Evolutionary conservation across 2,329 filamentous ascomycete genomes (phyloP), one percentile per base, ranked within the genome.

Genomic region (Paracoccidioides brasiliensis): DNA sequence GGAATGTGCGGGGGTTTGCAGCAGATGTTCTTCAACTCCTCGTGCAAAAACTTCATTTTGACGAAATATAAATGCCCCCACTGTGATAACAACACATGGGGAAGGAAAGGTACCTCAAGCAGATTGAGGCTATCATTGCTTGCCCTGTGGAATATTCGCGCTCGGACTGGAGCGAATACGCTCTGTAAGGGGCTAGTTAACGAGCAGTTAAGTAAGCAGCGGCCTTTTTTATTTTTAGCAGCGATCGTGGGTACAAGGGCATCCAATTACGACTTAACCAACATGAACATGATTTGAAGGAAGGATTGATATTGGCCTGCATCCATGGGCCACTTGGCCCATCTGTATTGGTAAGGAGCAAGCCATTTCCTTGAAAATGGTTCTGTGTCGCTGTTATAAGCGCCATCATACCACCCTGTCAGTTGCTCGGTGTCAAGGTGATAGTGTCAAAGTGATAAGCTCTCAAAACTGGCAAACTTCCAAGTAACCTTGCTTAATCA

Each of bases 1-100:
- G 52, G 56, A 57, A 7, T 59, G 56, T 59, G 63, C 3, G 56
- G 61, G 5, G 62, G 69, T 15, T 48, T 30, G 22, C 45, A 48
- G 45, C 45, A 28, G 45, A 48, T 33, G 32, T 48, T 35, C 22
- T 48, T 35, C 45, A 30, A 9, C 5, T 48, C 22, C 3, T 48
- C 22, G 45, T 14, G 32, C 32, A 3, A 48, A 48, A 14, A 7
- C 45, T 22, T 8, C 3, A 37, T 22, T 35, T 48, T 9, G 32
- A 35, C 12, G 12, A 48, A 48, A 30, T 48, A 48, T 35, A 35
- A 30, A 30, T 48, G 45, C 45, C 45, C 22, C 32, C 6, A 14
- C 45, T 48, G 45, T 48, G 30, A 32, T 22, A 32, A 32, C 4
- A 32, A 32, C 4, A 30, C 22, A 48, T 48, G 45, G 45, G 45